Evolutionary conservation across 192 early-diverging fungal genomes (phyloP).

Genomic region (Tieghemiomyces parasiticus): DNA sequence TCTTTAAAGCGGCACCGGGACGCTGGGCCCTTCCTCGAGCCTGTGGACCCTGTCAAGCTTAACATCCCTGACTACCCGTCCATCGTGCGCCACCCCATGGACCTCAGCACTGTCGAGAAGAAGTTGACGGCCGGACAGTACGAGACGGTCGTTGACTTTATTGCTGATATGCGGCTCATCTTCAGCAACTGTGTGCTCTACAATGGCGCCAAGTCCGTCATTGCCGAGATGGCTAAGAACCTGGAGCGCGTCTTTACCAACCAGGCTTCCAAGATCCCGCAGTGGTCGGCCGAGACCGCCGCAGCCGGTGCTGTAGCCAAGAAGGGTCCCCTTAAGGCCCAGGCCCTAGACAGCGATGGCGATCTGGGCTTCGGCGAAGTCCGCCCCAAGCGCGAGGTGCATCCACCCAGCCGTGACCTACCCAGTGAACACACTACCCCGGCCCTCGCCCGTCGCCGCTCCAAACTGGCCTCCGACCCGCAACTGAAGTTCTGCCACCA

Average conservation of each 20-base stretch:
- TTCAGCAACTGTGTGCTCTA: conserved; percentile 69
- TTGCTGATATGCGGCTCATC: conserved; percentile 52
- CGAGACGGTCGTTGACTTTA: conserved; percentile 44
- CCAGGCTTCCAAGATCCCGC: conserved; percentile 53
- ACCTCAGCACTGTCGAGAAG: conserved; percentile 55
- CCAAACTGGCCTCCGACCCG: conserved; percentile 29
- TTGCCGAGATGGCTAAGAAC: conserved; percentile 51
- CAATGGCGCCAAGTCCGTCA: conserved; percentile 57
- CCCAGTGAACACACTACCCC: conserved; percentile 13
- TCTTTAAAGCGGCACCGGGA: conserved; percentile 67
- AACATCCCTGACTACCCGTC: conserved; percentile 66
- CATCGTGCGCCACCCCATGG: conserved; percentile 65
- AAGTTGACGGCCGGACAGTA: conserved; percentile 50
- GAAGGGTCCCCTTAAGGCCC: too few species aligned
- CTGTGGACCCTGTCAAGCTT: conserved; percentile 59
- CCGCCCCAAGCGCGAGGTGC: conserved; percentile 49
- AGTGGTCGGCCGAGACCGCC: too few species aligned
- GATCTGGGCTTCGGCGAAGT: conserved; percentile 21
- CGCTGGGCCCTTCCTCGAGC: conserved; percentile 69
- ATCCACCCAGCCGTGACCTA: conserved; percentile 40
- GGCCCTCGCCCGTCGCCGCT: conserved; percentile 18
- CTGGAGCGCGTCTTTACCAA: conserved; percentile 54
- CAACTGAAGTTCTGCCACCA: conserved; percentile 47
- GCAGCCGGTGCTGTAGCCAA: too few species aligned
- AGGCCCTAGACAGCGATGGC: too few species aligned